Conservation (phyloP, 1,284 basidiomycete species). For the Ceratobasidium sp. region DNA sequence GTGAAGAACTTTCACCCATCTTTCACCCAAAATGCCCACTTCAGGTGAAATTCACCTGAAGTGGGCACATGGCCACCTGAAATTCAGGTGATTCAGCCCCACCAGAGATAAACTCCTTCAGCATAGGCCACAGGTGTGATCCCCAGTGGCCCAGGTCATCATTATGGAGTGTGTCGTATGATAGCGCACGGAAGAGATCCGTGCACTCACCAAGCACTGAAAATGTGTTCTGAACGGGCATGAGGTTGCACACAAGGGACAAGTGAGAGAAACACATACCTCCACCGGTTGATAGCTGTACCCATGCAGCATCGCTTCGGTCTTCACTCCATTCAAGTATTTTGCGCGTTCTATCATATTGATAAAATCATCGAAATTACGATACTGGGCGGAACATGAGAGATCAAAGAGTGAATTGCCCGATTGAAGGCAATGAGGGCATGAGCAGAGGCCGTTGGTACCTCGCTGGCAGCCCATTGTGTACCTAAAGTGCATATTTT, state of each 20-base stretch:
- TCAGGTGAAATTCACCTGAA: too few species aligned
- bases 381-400: background rate
- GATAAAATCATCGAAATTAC: background rate
- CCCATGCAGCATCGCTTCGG: background rate
- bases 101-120: conserved; percentile 1
- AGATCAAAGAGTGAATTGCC: background rate
- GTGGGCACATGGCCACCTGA: too few species aligned
- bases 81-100: too few species aligned
- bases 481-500: background rate
- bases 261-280: background rate
- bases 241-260: background rate
- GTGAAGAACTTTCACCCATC: too few species aligned
- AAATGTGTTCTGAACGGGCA: background rate
- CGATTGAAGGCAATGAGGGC: background rate
- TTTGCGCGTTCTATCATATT: background rate
- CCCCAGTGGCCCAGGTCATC: background rate
- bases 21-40: too few species aligned
- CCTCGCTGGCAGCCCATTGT: background rate
- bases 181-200: background rate
- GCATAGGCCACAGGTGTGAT: background rate
- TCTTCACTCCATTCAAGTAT: background rate
- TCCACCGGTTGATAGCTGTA: background rate
- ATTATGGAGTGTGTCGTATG: background rate
- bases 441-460: background rate
- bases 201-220: background rate